These are phyloP conservation scores for Primulina huaijiensis DNA, from an alignment of 257 asterid genomes.

Conservation along the genomic window DNA sequence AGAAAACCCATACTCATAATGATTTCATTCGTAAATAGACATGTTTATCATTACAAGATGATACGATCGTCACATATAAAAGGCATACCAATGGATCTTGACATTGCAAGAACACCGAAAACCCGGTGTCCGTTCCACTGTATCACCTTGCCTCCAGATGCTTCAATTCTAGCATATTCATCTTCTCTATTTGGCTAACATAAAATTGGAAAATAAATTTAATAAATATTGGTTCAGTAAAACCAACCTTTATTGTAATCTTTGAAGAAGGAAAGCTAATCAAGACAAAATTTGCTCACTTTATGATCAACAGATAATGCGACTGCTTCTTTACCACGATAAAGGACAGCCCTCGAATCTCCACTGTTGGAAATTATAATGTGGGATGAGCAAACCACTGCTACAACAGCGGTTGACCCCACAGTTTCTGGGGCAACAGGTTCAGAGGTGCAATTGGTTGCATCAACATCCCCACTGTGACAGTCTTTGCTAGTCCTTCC, in stretches of 20 bases:
- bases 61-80: neutral
- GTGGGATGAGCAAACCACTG: constrained; percentile 72
- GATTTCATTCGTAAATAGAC: too few relatives aligned
- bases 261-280: neutral
- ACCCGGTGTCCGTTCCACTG: constrained; percentile 92
- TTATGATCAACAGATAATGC: constrained; percentile 69
- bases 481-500: constrained; percentile 43
- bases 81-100: constrained; percentile 79
- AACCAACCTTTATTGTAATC: constrained; percentile 1
- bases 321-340: constrained; percentile 81
- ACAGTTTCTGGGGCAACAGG: constrained; percentile 75
- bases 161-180: constrained; percentile 85
- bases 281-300: constrained; percentile 33
- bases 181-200: constrained; percentile 75
- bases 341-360: constrained; percentile 84
- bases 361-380: constrained; percentile 79
- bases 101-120: constrained; percentile 93
- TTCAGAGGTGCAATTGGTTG: constrained; percentile 29
- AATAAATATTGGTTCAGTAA: constrained; percentile 1
- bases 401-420: constrained; percentile 87
- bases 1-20: too few relatives aligned
- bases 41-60: neutral
- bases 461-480: constrained; percentile 30
- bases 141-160: constrained; percentile 84
- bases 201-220: constrained; percentile 9